Evolutionary conservation across 768 basidiomycete genomes (phyloP).

Genomic region (Suillus subluteus): DNA sequence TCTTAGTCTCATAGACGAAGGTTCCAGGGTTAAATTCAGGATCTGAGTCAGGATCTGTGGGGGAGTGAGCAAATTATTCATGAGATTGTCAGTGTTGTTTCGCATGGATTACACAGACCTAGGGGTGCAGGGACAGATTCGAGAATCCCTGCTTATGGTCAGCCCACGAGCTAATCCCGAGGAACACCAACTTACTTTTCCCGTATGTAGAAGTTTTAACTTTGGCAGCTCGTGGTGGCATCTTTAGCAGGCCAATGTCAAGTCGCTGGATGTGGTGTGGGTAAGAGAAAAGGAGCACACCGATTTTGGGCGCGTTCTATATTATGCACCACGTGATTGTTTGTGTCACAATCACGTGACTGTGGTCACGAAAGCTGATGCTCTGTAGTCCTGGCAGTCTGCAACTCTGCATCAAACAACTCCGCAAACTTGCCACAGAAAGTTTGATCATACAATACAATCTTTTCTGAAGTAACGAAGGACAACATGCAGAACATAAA

Average conservation of each 20-base stretch:
- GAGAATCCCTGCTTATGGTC: conserved; percentile 22
- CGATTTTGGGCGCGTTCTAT: conserved; percentile 8
- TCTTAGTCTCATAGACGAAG: conserved; percentile 34
- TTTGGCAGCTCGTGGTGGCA: conserved; percentile 23
- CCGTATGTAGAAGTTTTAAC: conserved; percentile 22
- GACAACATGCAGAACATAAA: conserved; percentile 31
- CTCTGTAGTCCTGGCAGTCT: neutral
- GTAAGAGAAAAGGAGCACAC: conserved; percentile 3
- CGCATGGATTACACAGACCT: conserved; percentile 24
- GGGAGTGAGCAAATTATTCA: neutral
- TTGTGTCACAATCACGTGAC: neutral
- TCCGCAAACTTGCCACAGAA: neutral
- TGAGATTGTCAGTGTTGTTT: neutral
- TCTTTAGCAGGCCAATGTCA: conserved; percentile 15
- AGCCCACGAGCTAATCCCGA: neutral
- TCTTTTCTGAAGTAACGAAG: conserved; percentile 31
- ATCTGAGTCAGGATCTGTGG: conserved; percentile 35
- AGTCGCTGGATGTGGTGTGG: neutral
- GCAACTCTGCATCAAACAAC: neutral
- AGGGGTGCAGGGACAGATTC: conserved; percentile 40
- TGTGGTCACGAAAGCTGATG: neutral
- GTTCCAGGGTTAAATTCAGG: conserved; percentile 36
- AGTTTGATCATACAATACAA: conserved; percentile 34
- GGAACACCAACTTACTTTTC: conserved; percentile 19
- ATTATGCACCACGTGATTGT: neutral